Base-by-base conservation (phyloP, 148 eudicot genomes). In the Rhododendron henanense region DNA sequence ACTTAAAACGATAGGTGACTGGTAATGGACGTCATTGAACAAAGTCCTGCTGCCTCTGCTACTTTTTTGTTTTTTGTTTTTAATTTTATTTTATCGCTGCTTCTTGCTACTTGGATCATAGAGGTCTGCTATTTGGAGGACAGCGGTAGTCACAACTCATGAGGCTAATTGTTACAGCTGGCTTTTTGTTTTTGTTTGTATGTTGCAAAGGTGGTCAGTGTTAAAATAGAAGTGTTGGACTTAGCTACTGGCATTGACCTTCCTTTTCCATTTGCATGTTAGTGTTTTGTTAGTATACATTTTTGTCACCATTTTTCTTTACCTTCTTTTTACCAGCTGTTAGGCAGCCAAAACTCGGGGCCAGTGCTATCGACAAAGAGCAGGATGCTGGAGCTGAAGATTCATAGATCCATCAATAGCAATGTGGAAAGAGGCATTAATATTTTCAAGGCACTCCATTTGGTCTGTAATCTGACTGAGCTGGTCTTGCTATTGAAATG, bases 271-370 rank as follows among this genome's bases (percentile, higher is more conserved):
- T 10, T 75, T 48, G 47, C 25, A 44, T 28, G 2, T 82, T 63
- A 44, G 11, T 85, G 18, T 44, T 61, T 44, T 3, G 8, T 9
- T 10, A 5, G n/a, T 3, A 21, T 37, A n/a, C 9, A 73, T 18
- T 69, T 21, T 75, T 35, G 33, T 84, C 23, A 33, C 82, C 18
- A 13, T 44, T 1, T 15, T 37, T 63, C 75, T 69, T 13, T n/a
- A 33, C 33, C 13, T 84, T 41, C n/a, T 31, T 83, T 76, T 61
- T 76, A 44, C 48, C 87, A 91, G 93, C 91, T 55, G 10, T 90
- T 50, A 90, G 87, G 76, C 51, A 65, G 44, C 89, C 90, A 45
- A 78, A 79, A 76, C 87, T 88, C 19, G 89, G 89, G 50, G 83
- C 77, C 8, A 44, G 9, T 82, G 77, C 48, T 74, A 10, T 78